Evolutionary conservation across 768 basidiomycete genomes (phyloP), one percentile per base, ranked within the genome.

Genomic region (Hemileccinum rubropunctum): DNA sequence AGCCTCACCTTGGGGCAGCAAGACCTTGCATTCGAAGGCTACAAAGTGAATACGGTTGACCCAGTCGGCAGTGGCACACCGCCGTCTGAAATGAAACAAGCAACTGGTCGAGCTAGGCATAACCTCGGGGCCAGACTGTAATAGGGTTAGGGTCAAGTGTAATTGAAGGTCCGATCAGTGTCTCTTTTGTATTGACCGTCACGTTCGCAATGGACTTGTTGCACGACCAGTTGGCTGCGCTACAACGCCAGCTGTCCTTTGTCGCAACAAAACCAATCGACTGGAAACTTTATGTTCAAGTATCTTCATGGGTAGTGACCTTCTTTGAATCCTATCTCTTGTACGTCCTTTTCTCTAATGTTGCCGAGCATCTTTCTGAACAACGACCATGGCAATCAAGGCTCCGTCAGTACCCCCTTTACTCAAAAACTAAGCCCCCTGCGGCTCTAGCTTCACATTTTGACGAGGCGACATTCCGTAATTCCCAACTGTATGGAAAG

Each of bases 401-500:
- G 68, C 64, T 86, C 38, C 85, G 93, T 8, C 95, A 98, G 68
- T 88, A 90, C 59, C 90, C 90, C 3, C 74, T 90, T 40, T 95
- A 93, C 65, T 84, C 82, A 8, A 91, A 85, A 60, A 78, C 75
- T 0, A 74, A 76, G 33, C 93, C 89, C 0, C 91, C 92, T 1
- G 63, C 78, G 3, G 82, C 80, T 3, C 79, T 97, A 3, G 82
- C 80, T 4, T 68, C 68, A 2, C 85, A 92, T 64, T 84, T 95
- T 58, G 76, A 78, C 14, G 63, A 71, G 10, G 80, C 85, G 3
- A 83, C 82, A 13, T 95, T 95, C 67, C 75, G 82, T 53, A 97
- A 97, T 61, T 94, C 92, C 0, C 95, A 99, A 66, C 72, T 77
- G 36, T 99, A 99, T 71, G 92, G 93, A 17, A 82, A 79, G 44